Evolutionary conservation across 2,329 filamentous ascomycete species (phyloP), one percentile per base, ranked within the genome.

Genomic region (Diaporthe sp.): DNA sequence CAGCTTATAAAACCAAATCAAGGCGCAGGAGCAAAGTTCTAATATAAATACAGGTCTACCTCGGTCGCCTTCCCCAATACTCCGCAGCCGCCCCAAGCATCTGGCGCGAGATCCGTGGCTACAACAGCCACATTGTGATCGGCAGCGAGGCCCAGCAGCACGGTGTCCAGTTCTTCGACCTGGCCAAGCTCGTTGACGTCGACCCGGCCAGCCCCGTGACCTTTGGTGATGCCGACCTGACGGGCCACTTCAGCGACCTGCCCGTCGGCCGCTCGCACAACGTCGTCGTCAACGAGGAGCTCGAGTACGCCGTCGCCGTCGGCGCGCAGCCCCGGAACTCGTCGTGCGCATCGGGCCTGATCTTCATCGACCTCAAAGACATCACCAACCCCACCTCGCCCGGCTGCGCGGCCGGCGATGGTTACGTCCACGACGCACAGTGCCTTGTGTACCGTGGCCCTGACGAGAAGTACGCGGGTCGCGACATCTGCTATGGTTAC

Each of bases 141-240:
- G 85, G 85, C 10, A 82, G 83, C 57, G 85, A 86, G 78, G 86
- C 89, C 0, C 76, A 78, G 9, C 81, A 83, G 72, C 91, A 92
- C 79, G 88, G 89, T 67, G 86, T 93, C 34, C 91, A 93, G 80
- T 88, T 92, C 80, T 93, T 93, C 78, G 90, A 93, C 80, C 86
- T 92, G 85, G 89, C 84, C 79, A 91, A 88, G 84, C 85, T 91
- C 4, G 80, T 87, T 44, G 81, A 81, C 34, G 79, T 90, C 61
- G 82, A 88, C 79, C 84, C 87, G 0, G 79, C 84, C 7, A 82
- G 81, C 22, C 85, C 82, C 44, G 80, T 79, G 73, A 78, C 77
- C n/a, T 86, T 85, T 62, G 81, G 80, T 15, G 79, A 80, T 58
- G 79, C 77, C 7, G 85, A 86, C 19, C 79, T 86, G 3, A 82